Conservation (phyloP, 1,284 basidiomycete species). For the Cutaneotrichosporon cyanovorans region DNA sequence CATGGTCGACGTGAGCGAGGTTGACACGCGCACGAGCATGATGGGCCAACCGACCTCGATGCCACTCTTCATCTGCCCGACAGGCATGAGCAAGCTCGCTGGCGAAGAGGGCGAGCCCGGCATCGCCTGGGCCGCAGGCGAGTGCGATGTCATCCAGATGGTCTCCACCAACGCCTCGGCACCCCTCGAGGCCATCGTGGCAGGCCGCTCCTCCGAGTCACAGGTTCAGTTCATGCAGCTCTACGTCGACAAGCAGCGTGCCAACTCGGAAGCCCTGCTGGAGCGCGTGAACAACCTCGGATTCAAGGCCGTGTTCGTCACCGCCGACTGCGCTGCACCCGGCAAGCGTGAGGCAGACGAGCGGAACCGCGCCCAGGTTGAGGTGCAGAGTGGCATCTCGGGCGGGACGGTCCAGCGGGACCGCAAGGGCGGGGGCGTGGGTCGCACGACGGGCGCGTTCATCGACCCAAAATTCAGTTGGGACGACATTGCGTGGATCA, state of each 20-base stretch:
- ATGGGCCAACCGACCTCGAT: slow-evolving; percentile 35
- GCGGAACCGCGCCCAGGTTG: slow-evolving; percentile 39
- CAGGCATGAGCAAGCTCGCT: slow-evolving; percentile 45
- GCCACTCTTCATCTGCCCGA: slow-evolving; percentile 45
- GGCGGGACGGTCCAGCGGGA: slow-evolving; percentile 42
- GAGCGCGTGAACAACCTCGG: slow-evolving; percentile 32
- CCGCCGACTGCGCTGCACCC: slow-evolving; percentile 44
- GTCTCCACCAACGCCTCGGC: slow-evolving; percentile 45
- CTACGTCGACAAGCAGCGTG: slow-evolving; percentile 43
- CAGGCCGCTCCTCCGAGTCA: slow-evolving; percentile 17
- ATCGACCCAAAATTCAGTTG: slow-evolving; percentile 43
- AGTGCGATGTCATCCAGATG: slow-evolving; percentile 42
- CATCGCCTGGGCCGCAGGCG: slow-evolving; percentile 38
- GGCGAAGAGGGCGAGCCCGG: slow-evolving; percentile 42
- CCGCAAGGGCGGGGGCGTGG: slow-evolving; percentile 44
- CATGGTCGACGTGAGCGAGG: slow-evolving; percentile 37
- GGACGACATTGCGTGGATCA: slow-evolving; percentile 43
- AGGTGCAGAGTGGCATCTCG: slow-evolving; percentile 39
- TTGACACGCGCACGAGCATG: slow-evolving; percentile 38
- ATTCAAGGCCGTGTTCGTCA: slow-evolving; percentile 45
- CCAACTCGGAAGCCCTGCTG: slow-evolving; percentile 40
- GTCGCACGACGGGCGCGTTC: slow-evolving; percentile 43
- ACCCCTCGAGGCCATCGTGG: slow-evolving; percentile 39
- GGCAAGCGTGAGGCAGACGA: slow-evolving; percentile 47
- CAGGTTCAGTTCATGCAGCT: slow-evolving; percentile 47